Percentiles rank a stretch among this genome's conserved stretches.
These are phyloP conservation scores for Cruciata laevipes DNA, from an alignment of 257 asterid genomes.

Conservation along the genomic window DNA sequence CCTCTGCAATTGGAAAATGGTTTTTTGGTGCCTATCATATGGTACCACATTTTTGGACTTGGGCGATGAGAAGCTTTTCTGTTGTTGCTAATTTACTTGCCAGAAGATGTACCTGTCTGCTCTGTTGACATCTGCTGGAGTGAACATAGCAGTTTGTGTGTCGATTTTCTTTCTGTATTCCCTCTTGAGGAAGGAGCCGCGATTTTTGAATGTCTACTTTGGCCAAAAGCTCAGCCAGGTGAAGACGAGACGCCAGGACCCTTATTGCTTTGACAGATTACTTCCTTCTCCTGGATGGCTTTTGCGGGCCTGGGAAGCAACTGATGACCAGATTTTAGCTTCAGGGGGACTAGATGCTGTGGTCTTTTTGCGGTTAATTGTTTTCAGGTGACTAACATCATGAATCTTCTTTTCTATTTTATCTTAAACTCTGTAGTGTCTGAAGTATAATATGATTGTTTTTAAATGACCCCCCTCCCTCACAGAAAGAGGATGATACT, in stretches of 20 bases:
- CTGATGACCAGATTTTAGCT: slow-evolving; percentile 65
- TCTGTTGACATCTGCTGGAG: slow-evolving; percentile 43
- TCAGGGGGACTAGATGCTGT: slow-evolving; percentile 85
- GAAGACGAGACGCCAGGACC: slow-evolving; percentile 42
- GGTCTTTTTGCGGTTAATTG: slow-evolving; percentile 69
- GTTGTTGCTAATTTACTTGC: slow-evolving; percentile 10
- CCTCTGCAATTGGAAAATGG: neutral
- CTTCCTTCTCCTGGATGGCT: slow-evolving; percentile 97
- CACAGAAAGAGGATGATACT: neutral
- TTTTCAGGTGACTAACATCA: slow-evolving; percentile 58
- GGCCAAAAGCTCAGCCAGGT: slow-evolving; percentile 68
- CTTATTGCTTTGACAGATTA: slow-evolving; percentile 67
- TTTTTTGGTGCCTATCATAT: slow-evolving; percentile 10
- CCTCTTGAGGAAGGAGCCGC: slow-evolving; percentile 38
- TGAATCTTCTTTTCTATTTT: neutral
- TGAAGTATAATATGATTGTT: neutral
- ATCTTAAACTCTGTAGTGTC: neutral
- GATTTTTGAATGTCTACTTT: slow-evolving; percentile 30
- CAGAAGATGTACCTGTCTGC: slow-evolving; percentile 34
- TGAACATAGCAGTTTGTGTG: slow-evolving; percentile 36
- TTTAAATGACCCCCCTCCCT: neutral
- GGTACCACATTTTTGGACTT: neutral
- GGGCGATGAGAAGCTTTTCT: slow-evolving; percentile 19
- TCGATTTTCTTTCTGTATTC: slow-evolving; percentile 37
- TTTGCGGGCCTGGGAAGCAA: slow-evolving; percentile 77